These are phyloP conservation scores for Fonsecaea pedrosoi DNA, from an alignment of 2,329 filamentous ascomycete species.

Conservation along the genomic window DNA sequence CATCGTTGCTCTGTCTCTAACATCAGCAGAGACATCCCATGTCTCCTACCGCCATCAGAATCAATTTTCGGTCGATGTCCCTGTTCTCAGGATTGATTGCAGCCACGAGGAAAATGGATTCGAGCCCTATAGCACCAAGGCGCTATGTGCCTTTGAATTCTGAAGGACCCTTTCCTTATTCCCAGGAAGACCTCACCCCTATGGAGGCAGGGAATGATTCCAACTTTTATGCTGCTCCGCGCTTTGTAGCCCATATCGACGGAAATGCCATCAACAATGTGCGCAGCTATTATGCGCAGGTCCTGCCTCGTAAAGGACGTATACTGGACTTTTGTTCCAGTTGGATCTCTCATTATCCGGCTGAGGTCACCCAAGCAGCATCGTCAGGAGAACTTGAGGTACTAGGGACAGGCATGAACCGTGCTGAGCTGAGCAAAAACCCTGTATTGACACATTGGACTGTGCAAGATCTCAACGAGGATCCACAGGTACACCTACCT, in stretches of 20 bases:
- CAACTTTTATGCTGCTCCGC: constrained; percentile 45
- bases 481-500: constrained; percentile 43
- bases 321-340: constrained; percentile 60
- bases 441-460: constrained; percentile 44
- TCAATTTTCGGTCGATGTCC: constrained; percentile 30
- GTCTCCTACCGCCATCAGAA: constrained; percentile 25
- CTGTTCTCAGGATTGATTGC: constrained; percentile 31
- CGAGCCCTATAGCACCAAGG: constrained; percentile 2
- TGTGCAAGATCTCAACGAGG: constrained; percentile 55
- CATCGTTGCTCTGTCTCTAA: not conserved
- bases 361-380: constrained; percentile 39
- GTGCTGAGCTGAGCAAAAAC: constrained; percentile 54
- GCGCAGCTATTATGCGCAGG: constrained; percentile 54
- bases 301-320: constrained; percentile 50
- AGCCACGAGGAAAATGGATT: constrained; percentile 27
- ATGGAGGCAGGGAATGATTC: constrained; percentile 39
- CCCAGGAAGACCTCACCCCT: constrained; percentile 38
- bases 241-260: constrained; percentile 63
- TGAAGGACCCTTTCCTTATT: constrained; percentile 39
- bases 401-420: constrained; percentile 59
- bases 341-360: constrained; percentile 58
- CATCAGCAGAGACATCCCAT: constrained; percentile 24
- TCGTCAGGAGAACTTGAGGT: constrained; percentile 47
- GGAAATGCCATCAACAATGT: constrained; percentile 56
- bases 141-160: constrained; percentile 34